phyloP scores from a whole-genome alignment of 2,329 filamentous ascomycete genomes.

The Beauveria pseudobassiana region DNA sequence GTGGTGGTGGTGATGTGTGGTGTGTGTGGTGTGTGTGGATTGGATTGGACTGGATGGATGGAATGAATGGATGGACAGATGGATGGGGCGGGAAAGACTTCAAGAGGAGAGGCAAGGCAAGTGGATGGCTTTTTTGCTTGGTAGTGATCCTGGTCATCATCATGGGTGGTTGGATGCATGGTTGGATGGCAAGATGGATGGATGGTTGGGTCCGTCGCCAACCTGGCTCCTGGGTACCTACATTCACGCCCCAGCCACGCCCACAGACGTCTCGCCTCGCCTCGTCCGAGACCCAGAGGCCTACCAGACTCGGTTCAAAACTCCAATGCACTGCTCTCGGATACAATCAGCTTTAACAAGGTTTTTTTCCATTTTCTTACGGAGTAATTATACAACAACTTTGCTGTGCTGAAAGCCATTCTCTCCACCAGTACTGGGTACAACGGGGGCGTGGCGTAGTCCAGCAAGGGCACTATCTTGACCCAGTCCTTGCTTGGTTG shows the following conservation, averaged over 20 bases:
- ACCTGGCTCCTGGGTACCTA: no score
- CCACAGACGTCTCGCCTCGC: no score
- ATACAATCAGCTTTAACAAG: no score
- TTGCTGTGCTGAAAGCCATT: no score
- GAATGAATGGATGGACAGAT: not conserved
- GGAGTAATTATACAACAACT: no score
- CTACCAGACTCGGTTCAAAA: no score
- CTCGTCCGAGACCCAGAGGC: no score
- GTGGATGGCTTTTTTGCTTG: no score
- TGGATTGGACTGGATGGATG: not conserved
- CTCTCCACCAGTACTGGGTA: not conserved
- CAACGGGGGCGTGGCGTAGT: no score
- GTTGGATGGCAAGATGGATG: not conserved
- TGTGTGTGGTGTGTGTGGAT: not conserved
- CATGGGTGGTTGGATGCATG: not conserved
- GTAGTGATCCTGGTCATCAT: not conserved
- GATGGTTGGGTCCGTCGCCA: not conserved
- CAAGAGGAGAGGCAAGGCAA: not conserved
- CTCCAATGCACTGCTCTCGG: no score
- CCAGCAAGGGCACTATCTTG: not conserved
- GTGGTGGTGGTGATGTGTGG: not conserved
- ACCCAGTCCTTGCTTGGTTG: not conserved
- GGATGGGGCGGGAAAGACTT: not conserved
- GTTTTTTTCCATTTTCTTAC: no score
- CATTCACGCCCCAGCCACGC: no score